Conservation (phyloP, 768 basidiomycete species). For the Neoboletus magnificus region DNA sequence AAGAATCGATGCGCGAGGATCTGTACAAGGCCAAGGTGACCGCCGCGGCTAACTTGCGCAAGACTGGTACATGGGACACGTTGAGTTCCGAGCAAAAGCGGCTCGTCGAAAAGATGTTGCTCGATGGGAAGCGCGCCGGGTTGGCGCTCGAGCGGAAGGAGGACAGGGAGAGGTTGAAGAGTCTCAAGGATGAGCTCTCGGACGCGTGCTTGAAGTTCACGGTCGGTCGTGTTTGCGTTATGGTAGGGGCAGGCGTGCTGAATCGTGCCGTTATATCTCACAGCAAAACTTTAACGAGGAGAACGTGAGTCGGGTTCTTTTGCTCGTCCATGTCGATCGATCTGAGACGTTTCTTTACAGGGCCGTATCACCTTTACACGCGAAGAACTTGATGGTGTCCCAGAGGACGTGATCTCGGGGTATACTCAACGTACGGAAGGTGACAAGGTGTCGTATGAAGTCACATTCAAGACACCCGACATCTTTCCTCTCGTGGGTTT, state of each 20-base stretch:
- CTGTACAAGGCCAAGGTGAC: conserved; percentile 69
- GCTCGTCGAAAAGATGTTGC: conserved; percentile 76
- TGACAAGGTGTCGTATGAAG: conserved; percentile 58
- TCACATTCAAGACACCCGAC: conserved; percentile 81
- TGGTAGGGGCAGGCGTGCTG: background rate
- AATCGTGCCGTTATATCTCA: background rate
- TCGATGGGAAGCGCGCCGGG: conserved; percentile 79
- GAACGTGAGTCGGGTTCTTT: conserved; percentile 43
- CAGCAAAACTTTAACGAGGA: conserved; percentile 93
- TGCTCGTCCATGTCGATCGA: background rate
- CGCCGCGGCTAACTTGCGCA: conserved; percentile 66
- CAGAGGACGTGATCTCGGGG: conserved; percentile 74
- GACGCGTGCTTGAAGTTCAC: conserved; percentile 75
- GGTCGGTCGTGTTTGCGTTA: conserved; percentile 39
- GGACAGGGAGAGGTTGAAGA: conserved; percentile 48
- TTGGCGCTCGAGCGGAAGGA: conserved; percentile 67
- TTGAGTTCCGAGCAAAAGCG: conserved; percentile 67
- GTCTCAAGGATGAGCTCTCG: conserved; percentile 73
- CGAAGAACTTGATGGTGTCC: conserved; percentile 79
- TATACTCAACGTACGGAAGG: conserved; percentile 64
- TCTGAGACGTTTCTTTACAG: conserved; percentile 34
- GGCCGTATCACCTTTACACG: conserved; percentile 59
- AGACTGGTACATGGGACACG: conserved; percentile 56
- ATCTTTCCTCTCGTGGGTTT: conserved; percentile 68
- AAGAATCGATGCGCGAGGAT: conserved; percentile 78